Base-by-base conservation (phyloP, 2,329 filamentous ascomycete species). In the Paraphaeosphaeria minitans region DNA sequence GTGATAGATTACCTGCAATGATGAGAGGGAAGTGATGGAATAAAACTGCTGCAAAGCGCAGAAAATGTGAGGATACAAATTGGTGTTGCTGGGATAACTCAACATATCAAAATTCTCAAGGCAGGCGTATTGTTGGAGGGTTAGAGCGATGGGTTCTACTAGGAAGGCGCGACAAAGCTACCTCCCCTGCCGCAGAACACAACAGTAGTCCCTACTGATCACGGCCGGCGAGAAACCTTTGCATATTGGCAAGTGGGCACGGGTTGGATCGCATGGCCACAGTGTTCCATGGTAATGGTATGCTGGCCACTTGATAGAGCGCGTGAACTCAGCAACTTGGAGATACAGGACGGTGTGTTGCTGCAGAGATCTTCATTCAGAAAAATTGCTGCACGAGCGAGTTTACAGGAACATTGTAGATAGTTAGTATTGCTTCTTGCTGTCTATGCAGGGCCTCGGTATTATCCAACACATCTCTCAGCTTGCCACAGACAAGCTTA, bases 401-500 rank as follows among this genome's bases (percentile, higher is more conserved):
- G 16, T 8, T 39, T 39, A 16, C 16, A 39, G 14, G 19, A 39
- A 5, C 37, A n/a, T 4, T 39, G 19, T 39, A 8, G 37, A n/a
- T 39, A 39, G 19, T 3, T 39, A n/a, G 5, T n/a, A 2, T 39
- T 39, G 14, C n/a, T 39, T 39, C 14, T n/a, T n/a, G 37, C 37
- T 16, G n/a, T 39, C 37, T 39, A n/a, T n/a, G 37, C 37, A 39
- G n/a, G 37, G 4, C 14, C n/a, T 39, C 37, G 19, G 37, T 39
- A n/a, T 4, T n/a, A 8, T 21, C 31, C 7, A 12, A 14, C 22
- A 19, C 33, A 39, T 8, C 33, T 10, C 50, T 29, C 54, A 51
- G 19, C 29, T 29, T 24, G 24, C 71, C 22, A 66, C 83, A 63
- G 86, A 76, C 68, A 93, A 77, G 71, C 89, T 92, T 77, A 93